Evolutionary conservation across 805 yeast species (phyloP).

Genomic region (Brettanomyces custersianus): DNA sequence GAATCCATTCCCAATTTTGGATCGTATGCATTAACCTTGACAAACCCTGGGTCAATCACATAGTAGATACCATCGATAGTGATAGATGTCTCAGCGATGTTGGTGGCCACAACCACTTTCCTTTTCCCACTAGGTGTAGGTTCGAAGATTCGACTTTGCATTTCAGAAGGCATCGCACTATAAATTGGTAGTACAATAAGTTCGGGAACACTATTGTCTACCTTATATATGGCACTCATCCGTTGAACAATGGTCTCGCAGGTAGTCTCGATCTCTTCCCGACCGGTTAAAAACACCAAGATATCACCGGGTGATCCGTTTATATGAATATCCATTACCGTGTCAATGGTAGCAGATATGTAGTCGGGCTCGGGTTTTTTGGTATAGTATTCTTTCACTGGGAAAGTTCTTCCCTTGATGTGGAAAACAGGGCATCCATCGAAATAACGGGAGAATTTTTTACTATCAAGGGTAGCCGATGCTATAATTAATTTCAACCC

Average conservation of each 20-base stretch:
- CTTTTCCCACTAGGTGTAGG: slow-evolving; percentile 78
- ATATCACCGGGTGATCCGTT: slow-evolving; percentile 76
- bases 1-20: slow-evolving; percentile 89
- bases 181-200: slow-evolving; percentile 79
- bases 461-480: slow-evolving; percentile 88
- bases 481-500: slow-evolving; percentile 74
- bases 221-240: slow-evolving; percentile 52
- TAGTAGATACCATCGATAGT: slow-evolving; percentile 90
- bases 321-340: slow-evolving; percentile 78
- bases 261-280: slow-evolving; percentile 89
- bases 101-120: slow-evolving; percentile 89
- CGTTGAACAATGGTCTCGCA: slow-evolving; percentile 65
- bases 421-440: slow-evolving; percentile 70
- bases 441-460: slow-evolving; percentile 76
- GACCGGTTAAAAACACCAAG: slow-evolving; percentile 79
- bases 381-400: slow-evolving; percentile 78
- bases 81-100: slow-evolving; percentile 94
- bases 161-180: slow-evolving; percentile 84
- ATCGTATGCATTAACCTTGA: slow-evolving; percentile 82
- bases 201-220: slow-evolving; percentile 39
- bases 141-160: slow-evolving; percentile 82
- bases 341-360: slow-evolving; percentile 71
- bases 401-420: slow-evolving; percentile 86
- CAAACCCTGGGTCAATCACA: slow-evolving; percentile 93
- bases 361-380: slow-evolving; percentile 82